Evolutionary conservation across 208 protist species (phyloP), one percentile per base, ranked within the genome.

Genomic region (Lotmaria passim): DNA sequence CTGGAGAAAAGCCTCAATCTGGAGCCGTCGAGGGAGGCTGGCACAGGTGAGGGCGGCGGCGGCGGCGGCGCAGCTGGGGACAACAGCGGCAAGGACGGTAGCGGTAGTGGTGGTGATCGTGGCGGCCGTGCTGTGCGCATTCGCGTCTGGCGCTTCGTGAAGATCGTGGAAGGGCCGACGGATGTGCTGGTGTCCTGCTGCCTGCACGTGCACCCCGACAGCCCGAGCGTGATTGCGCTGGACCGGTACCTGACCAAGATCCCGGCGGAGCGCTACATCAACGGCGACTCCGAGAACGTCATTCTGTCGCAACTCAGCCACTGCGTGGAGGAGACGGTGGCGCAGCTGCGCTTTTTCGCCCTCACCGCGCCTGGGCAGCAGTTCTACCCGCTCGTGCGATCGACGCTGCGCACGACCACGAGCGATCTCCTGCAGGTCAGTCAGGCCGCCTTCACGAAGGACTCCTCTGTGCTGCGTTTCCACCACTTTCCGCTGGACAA

Each of bases 121-220:
- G 24, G 26, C 48, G 24, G 50, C 46, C 14, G 19, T 2, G 39
- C 15, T 41, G 31, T 57, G 19, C 34, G 63, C 36, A 50, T 34
- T 57, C 47, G 63, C 31, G 44, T 43, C 58, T 69, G 88, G 65
- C 87, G 89, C 30, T 94, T 96, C 68, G 87, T 96, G 24, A 93
- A 93, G 75, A 60, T 93, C 7, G 85, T 94, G 30, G 89, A 94
- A 28, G 82, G 79, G 1, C 28, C 83, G n/a, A 93, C 87, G 26
- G 91, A 96, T 75, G 84, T 93, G 24, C 77, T 96, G 46, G 89
- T 93, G 3, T 96, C 91, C 12, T 96, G 91, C 69, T 75, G 80
- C 10, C 63, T 96, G 34, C 63, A 67, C 51, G 60, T 88, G 6
- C 34, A 63, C 47, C 52, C 43, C 31, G 69, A 78, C 66, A 43